These are phyloP conservation scores for Plectosphaerella sp. DNA, from an alignment of 2,329 filamentous ascomycete genomes.

Conservation along the genomic window DNA sequence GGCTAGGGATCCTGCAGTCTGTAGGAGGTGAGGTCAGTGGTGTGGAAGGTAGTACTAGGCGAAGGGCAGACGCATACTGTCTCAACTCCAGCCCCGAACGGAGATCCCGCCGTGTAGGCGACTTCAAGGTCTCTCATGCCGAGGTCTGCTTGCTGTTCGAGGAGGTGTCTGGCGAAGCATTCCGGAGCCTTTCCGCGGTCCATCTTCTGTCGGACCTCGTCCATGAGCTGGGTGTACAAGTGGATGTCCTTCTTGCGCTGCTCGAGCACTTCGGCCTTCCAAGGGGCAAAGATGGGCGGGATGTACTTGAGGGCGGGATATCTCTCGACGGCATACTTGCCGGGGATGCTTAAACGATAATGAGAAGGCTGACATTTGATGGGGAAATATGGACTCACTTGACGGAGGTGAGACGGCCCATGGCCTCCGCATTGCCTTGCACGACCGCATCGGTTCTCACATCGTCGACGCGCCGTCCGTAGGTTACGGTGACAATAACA, in stretches of 20 bases:
- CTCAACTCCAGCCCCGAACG: conserved; percentile 39
- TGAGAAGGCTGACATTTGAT: not conserved
- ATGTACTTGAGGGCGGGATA: conserved; percentile 34
- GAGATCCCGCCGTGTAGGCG: conserved; percentile 37
- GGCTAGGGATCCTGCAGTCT: conserved; percentile 40
- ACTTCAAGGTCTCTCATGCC: conserved; percentile 37
- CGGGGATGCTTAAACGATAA: conserved; percentile 8
- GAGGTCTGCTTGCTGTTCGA: conserved; percentile 31
- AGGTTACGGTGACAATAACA: conserved; percentile 37
- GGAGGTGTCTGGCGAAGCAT: conserved; percentile 38
- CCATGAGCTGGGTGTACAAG: conserved; percentile 33
- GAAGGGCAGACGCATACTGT: conserved; percentile 22
- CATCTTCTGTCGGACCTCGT: conserved; percentile 30
- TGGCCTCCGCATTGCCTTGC: conserved; percentile 30
- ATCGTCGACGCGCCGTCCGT: conserved; percentile 29
- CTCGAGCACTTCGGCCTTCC: conserved; percentile 31
- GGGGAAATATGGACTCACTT: conserved; percentile 25
- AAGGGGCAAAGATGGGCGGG: conserved; percentile 30
- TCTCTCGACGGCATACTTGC: conserved; percentile 33
- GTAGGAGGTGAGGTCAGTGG: conserved; percentile 23
- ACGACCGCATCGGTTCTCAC: conserved; percentile 31
- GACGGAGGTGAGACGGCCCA: conserved; percentile 35
- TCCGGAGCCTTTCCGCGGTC: conserved; percentile 22
- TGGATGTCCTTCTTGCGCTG: conserved; percentile 26
- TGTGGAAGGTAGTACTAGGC: not conserved